These are phyloP conservation scores for Cyclotella atomus DNA, from an alignment of 108 stramenopile species.

Conservation along the genomic window DNA sequence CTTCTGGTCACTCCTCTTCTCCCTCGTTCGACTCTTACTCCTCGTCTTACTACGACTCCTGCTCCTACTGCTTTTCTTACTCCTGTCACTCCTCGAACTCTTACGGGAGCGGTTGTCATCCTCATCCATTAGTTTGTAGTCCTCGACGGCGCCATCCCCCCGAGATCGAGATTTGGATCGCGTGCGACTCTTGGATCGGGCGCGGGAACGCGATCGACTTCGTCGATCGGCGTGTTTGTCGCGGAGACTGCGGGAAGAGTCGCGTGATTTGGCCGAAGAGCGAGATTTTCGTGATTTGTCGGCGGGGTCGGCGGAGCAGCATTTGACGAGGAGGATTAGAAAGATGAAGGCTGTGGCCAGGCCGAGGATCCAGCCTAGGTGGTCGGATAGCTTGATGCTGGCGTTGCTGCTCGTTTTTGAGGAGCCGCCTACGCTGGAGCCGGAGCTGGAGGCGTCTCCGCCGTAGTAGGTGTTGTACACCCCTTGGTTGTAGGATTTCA, in stretches of 20 bases:
- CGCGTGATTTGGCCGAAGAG: constrained; percentile 35
- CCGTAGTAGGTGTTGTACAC: constrained; percentile 69
- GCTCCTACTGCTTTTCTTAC: constrained; percentile 56
- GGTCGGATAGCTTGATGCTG: not conserved
- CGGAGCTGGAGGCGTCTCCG: constrained; percentile 57
- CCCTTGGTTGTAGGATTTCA: constrained; percentile 72
- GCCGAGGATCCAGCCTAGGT: constrained; percentile 42
- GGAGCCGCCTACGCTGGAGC: not conserved
- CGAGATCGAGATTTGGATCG: constrained; percentile 34
- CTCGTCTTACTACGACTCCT: constrained; percentile 53
- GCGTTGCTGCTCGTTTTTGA: not conserved
- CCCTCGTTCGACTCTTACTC: constrained; percentile 44
- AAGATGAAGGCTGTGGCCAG: constrained; percentile 52
- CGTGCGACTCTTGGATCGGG: constrained; percentile 16
- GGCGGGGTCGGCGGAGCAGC: constrained; percentile 45
- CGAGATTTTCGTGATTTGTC: constrained; percentile 10
- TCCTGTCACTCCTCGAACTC: constrained; percentile 14
- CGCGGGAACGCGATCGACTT: constrained; percentile 52
- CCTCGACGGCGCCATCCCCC: constrained; percentile 22
- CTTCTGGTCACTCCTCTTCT: constrained; percentile 3
- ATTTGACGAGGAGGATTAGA: constrained; percentile 56
- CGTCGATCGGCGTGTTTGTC: constrained; percentile 55
- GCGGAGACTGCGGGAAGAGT: constrained; percentile 45
- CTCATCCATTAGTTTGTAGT: constrained; percentile 73
- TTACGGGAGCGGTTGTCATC: constrained; percentile 43